Conservation (phyloP, 2,329 filamentous ascomycete species). For the Fusarium praegraminearum region DNA sequence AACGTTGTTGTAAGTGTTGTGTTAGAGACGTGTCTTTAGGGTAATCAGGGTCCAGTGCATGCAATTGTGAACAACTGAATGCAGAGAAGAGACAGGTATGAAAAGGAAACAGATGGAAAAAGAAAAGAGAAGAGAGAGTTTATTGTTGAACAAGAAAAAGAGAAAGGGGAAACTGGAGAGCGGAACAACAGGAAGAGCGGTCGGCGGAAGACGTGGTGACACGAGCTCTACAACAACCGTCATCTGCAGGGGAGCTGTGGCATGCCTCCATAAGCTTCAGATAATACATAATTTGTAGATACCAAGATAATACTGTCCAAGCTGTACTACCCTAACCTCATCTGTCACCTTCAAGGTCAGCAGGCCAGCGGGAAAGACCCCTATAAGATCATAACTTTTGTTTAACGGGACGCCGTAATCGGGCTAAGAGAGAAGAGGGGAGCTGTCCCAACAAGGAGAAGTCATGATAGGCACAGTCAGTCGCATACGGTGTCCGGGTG, state of each 20-base stretch:
- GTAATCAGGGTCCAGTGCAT: constrained; percentile 9
- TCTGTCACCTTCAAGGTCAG: constrained; percentile 35
- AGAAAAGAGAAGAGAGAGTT: constrained; percentile 9
- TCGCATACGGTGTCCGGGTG: constrained; percentile 14
- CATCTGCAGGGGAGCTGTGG: constrained; percentile 33
- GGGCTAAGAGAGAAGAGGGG: constrained; percentile 35
- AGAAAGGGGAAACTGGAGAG: constrained; percentile 21
- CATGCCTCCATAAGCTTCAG: constrained; percentile 27
- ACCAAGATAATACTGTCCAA: constrained; percentile 25
- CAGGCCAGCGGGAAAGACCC: constrained; percentile 31
- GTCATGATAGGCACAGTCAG: constrained; percentile 38
- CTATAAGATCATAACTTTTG: constrained; percentile 40
- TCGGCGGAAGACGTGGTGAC: constrained; percentile 37
- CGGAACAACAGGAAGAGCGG: constrained; percentile 41
- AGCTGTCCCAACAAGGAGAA: constrained; percentile 41
- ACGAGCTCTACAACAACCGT: constrained; percentile 25
- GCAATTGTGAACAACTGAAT: not conserved
- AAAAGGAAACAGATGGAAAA: not conserved
- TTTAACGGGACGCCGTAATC: constrained; percentile 37
- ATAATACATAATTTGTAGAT: constrained; percentile 40
- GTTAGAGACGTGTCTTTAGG: constrained; percentile 22
- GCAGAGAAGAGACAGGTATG: not conserved
- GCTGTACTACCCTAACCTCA: constrained; percentile 27
- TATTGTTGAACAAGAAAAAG: constrained; percentile 3
- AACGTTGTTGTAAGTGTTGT: constrained; percentile 3